Conservation (phyloP, 2,329 filamentous ascomycete species). For the Microascus cirrosus region DNA sequence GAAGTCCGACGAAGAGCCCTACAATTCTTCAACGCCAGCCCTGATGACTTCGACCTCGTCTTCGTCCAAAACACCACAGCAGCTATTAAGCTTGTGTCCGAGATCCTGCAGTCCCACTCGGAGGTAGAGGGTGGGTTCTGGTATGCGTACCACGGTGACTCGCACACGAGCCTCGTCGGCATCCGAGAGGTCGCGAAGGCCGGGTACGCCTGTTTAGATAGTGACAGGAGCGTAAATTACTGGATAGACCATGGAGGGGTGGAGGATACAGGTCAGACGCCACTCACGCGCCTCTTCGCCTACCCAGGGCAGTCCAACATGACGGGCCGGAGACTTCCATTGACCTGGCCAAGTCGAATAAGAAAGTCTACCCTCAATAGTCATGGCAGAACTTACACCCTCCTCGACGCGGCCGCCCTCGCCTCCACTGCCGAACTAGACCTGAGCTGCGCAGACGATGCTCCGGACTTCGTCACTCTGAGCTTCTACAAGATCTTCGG, state of each 20-base stretch:
- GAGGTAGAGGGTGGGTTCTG: conserved; percentile 47
- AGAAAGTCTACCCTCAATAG: conserved; percentile 16
- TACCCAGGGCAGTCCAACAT: conserved; percentile 92
- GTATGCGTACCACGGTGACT: conserved; percentile 74
- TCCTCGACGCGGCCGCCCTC: conserved; percentile 77
- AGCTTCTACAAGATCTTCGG: conserved; percentile 99
- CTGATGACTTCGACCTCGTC: conserved; percentile 72
- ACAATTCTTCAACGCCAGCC: conserved; percentile 69
- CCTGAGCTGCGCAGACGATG: conserved; percentile 44
- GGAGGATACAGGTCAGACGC: neutral
- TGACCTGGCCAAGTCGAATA: conserved; percentile 51
- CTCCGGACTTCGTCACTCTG: conserved; percentile 76
- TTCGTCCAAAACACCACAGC: conserved; percentile 92
- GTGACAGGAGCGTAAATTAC: conserved; percentile 43
- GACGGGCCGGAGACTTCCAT: conserved; percentile 66
- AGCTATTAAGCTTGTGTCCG: conserved; percentile 75
- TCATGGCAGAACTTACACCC: conserved; percentile 40
- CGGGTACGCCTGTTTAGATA: neutral
- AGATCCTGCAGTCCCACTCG: conserved; percentile 27
- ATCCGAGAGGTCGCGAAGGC: conserved; percentile 56
- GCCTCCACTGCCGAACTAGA: conserved; percentile 69
- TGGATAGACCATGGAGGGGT: conserved; percentile 39
- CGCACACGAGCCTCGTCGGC: conserved; percentile 81
- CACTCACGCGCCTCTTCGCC: conserved; percentile 45
- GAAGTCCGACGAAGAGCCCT: conserved; percentile 61